phyloP scores from a whole-genome alignment of 768 basidiomycete genomes.

The Agrocybe chaxingu region DNA sequence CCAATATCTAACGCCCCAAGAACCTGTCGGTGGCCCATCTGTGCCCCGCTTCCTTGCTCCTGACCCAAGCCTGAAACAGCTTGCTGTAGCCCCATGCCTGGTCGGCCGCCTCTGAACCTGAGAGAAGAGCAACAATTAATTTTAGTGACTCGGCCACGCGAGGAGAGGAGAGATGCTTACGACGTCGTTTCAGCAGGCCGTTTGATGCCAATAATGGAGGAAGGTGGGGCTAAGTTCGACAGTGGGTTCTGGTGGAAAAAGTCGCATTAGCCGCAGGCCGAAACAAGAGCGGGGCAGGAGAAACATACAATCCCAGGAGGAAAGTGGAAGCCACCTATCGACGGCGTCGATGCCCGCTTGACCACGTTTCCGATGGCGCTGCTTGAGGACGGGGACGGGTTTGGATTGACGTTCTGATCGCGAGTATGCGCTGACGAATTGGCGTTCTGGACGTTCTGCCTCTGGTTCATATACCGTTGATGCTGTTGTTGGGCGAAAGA shows the following conservation, averaged over 20 bases:
- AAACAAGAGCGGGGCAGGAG: neutral
- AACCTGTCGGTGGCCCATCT: constrained; percentile 25
- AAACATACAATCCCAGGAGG: constrained; percentile 41
- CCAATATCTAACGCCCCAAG: constrained; percentile 34
- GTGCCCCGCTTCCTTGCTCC: neutral
- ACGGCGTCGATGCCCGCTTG: constrained; percentile 27
- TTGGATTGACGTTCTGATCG: constrained; percentile 15
- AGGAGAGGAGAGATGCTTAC: constrained; percentile 6
- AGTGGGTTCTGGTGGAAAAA: constrained; percentile 9
- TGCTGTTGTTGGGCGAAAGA: constrained; percentile 16
- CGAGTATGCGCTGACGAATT: constrained; percentile 15
- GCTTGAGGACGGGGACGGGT: neutral
- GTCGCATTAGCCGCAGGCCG: neutral
- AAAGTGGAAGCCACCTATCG: constrained; percentile 49
- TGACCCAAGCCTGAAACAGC: constrained; percentile 14
- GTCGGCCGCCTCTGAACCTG: constrained; percentile 25
- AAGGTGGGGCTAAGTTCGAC: neutral
- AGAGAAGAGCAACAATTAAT: constrained; percentile 16
- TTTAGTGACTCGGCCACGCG: constrained; percentile 14
- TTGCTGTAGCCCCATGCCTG: constrained; percentile 39
- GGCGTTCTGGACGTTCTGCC: constrained; percentile 12
- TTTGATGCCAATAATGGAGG: constrained; percentile 26
- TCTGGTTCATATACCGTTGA: constrained; percentile 13
- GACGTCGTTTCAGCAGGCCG: constrained; percentile 28
- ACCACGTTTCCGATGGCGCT: constrained; percentile 3